Evolutionary conservation across 345 rosid species (phyloP), one percentile per base, ranked within the genome.

Genomic region (Aurinia saxatilis): DNA sequence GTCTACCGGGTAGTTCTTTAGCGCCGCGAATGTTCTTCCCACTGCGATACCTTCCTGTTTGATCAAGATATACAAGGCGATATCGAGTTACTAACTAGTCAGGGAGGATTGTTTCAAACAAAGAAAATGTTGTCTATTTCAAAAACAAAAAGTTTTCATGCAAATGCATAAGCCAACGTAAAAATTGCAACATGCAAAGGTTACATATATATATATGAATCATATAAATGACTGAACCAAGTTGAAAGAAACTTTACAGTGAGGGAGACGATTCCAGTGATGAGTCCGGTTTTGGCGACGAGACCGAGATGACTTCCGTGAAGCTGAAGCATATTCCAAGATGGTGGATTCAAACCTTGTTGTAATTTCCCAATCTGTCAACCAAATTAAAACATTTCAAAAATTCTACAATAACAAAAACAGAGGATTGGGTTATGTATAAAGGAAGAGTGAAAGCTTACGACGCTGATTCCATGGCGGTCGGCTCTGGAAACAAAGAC

Each of bases 31-130:
- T 47, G 99, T 93, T 73, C 97, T 85, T 73, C 97, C 99, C 7
- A 90, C 96, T 27, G 99, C 99, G 64, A 93, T 85, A 8, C 99
- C 99, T 80, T 93, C 99, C 99, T 93, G 90, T 55, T 72, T n/a
- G 7, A 61, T 62, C 27, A 63, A 33, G 15, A 50, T 17, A n/a
- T n/a, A n/a, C n/a, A n/a, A n/a, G n/a, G 39, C 5, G 6, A n/a
- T n/a, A n/a, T n/a, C 16, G 5, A n/a, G 42, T n/a, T 13, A 38
- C 40, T 21, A 21, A 21, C 25, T 21, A 2, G 25, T 21, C 25
- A 5, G 30, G 5, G 6, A 27, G 30, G 5, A 27, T 2, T 27
- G 6, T 27, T 3, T 27, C 30, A 27, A 27, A 27, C 30, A 21
- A 21, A n/a, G n/a, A 21, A 21, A 2, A 21, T 21, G 2, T 21